A percentile compares a stretch with the other conserved stretches of the same genome.
These are phyloP conservation scores for Datisca glomerata DNA, from an alignment of 306 rosid species.

Conservation along the genomic window DNA sequence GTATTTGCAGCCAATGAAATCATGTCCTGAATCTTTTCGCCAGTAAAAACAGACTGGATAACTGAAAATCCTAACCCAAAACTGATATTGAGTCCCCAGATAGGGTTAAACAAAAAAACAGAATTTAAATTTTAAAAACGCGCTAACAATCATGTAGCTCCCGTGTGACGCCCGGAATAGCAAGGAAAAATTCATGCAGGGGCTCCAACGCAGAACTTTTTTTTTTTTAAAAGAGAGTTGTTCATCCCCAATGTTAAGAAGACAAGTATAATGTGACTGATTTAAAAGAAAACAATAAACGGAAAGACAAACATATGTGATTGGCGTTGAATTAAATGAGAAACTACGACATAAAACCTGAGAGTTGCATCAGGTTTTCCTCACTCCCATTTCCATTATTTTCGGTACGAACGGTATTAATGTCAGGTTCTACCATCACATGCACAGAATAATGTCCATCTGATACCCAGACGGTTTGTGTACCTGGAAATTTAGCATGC, in stretches of 20 bases:
- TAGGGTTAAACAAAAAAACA: no score
- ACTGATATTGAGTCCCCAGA: neutral
- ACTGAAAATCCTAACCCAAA: slow-evolving; percentile 17
- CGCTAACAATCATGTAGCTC: no score
- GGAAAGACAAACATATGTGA: no score
- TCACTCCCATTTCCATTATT: slow-evolving; percentile 32
- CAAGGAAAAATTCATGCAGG: no score
- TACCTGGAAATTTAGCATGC: slow-evolving; percentile 30
- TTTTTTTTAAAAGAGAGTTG: no score
- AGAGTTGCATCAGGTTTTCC: slow-evolving; percentile 34
- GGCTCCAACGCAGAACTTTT: no score
- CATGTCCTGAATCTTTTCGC: slow-evolving; percentile 77
- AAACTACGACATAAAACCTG: slow-evolving; percentile 70
- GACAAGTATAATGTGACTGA: no score
- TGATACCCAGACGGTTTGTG: slow-evolving; percentile 75
- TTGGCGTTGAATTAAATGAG: no score
- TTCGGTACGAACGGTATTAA: slow-evolving; percentile 33
- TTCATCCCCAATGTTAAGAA: no score
- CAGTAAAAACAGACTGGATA: slow-evolving; percentile 45
- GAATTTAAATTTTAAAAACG: no score
- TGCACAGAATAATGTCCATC: slow-evolving; percentile 66
- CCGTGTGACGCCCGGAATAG: no score
- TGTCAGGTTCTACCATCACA: slow-evolving; percentile 35
- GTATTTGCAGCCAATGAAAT: slow-evolving; percentile 52
- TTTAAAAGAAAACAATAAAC: no score